Percentiles rank a stretch among this genome's conserved stretches.
phyloP scores from a whole-genome alignment of 2,329 filamentous ascomycete species.

The Samsoniella hepiali region DNA sequence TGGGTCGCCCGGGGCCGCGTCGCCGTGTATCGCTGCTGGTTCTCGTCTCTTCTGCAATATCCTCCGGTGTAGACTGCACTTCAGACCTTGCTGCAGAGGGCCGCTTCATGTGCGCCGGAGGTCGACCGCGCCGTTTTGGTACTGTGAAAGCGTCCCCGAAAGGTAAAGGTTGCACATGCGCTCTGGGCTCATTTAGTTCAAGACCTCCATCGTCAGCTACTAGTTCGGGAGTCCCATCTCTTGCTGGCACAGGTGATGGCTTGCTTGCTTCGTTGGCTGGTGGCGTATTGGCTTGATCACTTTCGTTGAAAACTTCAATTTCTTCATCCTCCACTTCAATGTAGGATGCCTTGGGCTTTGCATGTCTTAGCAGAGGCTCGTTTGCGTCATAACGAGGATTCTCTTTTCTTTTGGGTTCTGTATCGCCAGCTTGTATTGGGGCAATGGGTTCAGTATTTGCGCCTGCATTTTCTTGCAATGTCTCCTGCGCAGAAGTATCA shows the following conservation, averaged over 20 bases:
- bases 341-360: slow-evolving; percentile 51
- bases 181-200: background rate
- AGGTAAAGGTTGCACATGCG: background rate
- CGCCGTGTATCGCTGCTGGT: slow-evolving; percentile 22
- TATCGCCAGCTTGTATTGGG: slow-evolving; percentile 19
- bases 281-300: background rate
- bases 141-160: slow-evolving; percentile 8
- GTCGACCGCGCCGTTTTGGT: slow-evolving; percentile 24
- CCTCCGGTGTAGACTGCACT: slow-evolving; percentile 21
- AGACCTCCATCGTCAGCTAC: background rate
- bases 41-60: background rate
- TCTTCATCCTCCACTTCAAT: slow-evolving; percentile 45
- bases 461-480: slow-evolving; percentile 18
- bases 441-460: slow-evolving; percentile 19
- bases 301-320: slow-evolving; percentile 27
- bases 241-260: background rate
- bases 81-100: slow-evolving; percentile 20
- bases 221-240: background rate
- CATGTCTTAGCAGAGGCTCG: slow-evolving; percentile 48
- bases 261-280: background rate
- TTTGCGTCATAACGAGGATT: slow-evolving; percentile 40
- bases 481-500: slow-evolving; percentile 22
- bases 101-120: slow-evolving; percentile 15
- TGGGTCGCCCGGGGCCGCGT: slow-evolving; percentile 27
- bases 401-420: slow-evolving; percentile 24